Base-by-base conservation (phyloP, 2,329 filamentous ascomycete genomes). In the Neobulgaria alba region DNA sequence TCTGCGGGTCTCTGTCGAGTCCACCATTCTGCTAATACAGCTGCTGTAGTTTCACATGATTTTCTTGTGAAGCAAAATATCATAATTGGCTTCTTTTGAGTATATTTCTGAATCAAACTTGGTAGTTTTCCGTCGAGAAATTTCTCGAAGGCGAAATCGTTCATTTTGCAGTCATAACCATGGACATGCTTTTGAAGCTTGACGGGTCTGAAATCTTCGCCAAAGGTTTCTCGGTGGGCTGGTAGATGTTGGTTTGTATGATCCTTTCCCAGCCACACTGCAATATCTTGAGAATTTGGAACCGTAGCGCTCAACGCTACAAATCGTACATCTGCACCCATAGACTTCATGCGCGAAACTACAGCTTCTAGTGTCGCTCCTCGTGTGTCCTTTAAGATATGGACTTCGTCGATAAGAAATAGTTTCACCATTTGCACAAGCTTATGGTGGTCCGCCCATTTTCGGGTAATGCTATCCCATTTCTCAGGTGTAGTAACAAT, bases 401-500 rank as follows among this genome's bases (percentile, higher is more conserved):
- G 86, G 0, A 93, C 85, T 56, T 94, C 86, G 52, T 94, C 86
- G 41, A 94, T 88, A 15, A 94, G 70, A 47, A 92, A 86, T 0
- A 94, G 65, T 45, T 82, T 84, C 33, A 93, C 75, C 47, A 89
- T 69, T 43, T 81, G 74, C 61, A 93, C 76, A 14, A 93, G 65
- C 48, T 72, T 82, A 38, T 73, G 72, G 53, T 93, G 82, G 52
- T 93, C 86, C 51, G 80, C 78, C 87, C 87, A 93, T 56, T 86
- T 89, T 14, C 86, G 72, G 0, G 87, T 93, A 59, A 92, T 80
- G 45, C 85, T 90, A 57, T 94, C 86, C 86, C 86, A 93, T 56
- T 93, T 93, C 61, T 94, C 86, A 0, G 87, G 86, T 0, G 86
- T 94, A 0, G 87, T 92, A 47, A 93, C 73, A 50, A 94, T 90